Base-by-base conservation (phyloP, 176 grass and related monocot genomes). In the Bonia amplexicaulis region DNA sequence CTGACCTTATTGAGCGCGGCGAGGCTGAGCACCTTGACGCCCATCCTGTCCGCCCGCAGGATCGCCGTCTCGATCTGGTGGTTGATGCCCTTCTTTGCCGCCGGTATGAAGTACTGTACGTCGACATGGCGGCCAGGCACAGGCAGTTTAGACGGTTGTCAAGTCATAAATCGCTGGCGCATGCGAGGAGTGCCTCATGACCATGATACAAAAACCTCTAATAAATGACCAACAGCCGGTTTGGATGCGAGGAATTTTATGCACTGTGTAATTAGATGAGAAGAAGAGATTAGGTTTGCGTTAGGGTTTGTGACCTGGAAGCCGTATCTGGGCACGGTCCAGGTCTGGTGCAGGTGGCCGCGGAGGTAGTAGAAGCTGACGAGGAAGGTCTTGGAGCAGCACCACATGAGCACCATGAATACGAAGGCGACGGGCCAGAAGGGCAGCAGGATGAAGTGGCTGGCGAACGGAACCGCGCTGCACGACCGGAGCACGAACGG, bases 11-110 rank as follows among this genome's bases (percentile, higher is more conserved):
- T 97, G 77, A 95, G 88, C 15, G 95, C 92, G 55, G 95, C 95
- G 82, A 97, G 95, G 83, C 95, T 97, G 69, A 97, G 86, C 53
- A 97, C 95, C 87, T 95, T 93, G 52, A 97, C 95, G 49, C 95
- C 95, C 54, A 97, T 93, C 73, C 63, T 66, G 76, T 97, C 87
- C 11, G 92, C 92, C 20, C 95, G 86, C 51, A 95, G 80, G 73
- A 97, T 95, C 22, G 88, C 95, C 47, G 90, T 87, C 85, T 97
- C 92, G 74, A 97, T 97, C 82, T 97, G 95, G 9, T 71, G 12
- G 84, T 97, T 97, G 69, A 97, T 97, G 61, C 92, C 92, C 68
- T 81, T 61, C 86, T 86, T 93, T 13, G 92, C 92, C 65, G 88
- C 85, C 88, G 92, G 95, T 52, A 97, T 71, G 82, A 95, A 95